A percentile compares a stretch with the other conserved stretches of the same genome.
These are phyloP conservation scores for Candida silvatica DNA, from an alignment of 805 yeast genomes.

Conservation along the genomic window DNA sequence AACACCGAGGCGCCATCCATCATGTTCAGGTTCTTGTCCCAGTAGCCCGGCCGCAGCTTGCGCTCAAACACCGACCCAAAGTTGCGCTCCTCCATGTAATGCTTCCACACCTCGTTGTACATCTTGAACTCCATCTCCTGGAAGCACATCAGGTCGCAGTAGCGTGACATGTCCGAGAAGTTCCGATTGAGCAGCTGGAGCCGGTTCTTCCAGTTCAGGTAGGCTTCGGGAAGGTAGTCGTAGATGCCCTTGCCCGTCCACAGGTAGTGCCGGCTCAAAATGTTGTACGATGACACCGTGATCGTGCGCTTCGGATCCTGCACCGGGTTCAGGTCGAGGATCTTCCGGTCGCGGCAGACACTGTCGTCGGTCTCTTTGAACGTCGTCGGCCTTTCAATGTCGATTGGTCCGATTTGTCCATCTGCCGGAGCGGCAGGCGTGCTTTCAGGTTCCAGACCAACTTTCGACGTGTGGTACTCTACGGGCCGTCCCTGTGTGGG, in stretches of 20 bases:
- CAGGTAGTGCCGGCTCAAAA: slow-evolving; percentile 36
- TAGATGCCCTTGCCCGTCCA: slow-evolving; percentile 45
- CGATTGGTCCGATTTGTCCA: too few species aligned
- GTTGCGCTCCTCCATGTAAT: slow-evolving; percentile 16
- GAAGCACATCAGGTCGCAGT: slow-evolving; percentile 49
- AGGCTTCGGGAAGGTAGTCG: slow-evolving; percentile 36
- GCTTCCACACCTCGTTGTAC: slow-evolving; percentile 20
- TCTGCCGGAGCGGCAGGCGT: too few species aligned
- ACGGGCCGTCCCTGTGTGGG: too few species aligned
- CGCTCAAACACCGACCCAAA: slow-evolving; percentile 39
- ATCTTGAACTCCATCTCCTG: slow-evolving; percentile 27
- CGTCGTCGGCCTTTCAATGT: too few species aligned
- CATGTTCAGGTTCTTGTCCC: slow-evolving; percentile 36
- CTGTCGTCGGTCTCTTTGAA: background rate
- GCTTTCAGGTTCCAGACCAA: too few species aligned
- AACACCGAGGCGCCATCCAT: slow-evolving; percentile 58
- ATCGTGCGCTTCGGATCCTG: slow-evolving; percentile 9
- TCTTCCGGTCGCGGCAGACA: background rate
- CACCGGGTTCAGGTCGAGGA: background rate
- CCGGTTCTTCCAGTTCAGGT: slow-evolving; percentile 41
- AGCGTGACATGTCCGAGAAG: slow-evolving; percentile 22
- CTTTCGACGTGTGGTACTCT: too few species aligned
- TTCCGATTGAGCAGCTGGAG: slow-evolving; percentile 33
- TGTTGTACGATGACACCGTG: slow-evolving; percentile 26
- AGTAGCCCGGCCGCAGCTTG: slow-evolving; percentile 44